Percentiles rank a stretch among this genome's conserved stretches.
phyloP scores from a whole-genome alignment of 78 protist genomes.

The Dictyostelium capitatum region DNA sequence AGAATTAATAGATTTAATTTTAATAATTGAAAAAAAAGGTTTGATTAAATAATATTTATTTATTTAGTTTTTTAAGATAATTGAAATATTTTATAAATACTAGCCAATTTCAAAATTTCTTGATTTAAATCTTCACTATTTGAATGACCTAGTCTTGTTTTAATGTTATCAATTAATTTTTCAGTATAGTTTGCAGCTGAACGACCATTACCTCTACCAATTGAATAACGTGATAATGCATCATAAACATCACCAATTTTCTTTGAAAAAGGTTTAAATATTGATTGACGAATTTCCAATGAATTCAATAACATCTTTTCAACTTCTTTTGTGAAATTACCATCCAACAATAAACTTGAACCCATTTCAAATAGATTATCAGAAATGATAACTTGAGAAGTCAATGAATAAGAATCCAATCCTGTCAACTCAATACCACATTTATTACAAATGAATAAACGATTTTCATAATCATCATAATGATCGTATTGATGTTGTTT shows the following conservation, averaged over 20 bases:
- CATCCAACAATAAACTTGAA: background rate
- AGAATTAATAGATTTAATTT: too few relatives aligned
- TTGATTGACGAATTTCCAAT: conserved; percentile 29
- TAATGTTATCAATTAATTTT: background rate
- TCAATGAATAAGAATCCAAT: conserved; percentile 18
- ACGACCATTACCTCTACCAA: conserved; percentile 6
- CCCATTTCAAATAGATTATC: conserved; percentile 16
- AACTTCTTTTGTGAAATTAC: background rate
- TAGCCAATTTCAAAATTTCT: conserved; percentile 56
- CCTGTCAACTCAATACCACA: conserved; percentile 16
- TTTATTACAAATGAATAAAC: conserved; percentile 43
- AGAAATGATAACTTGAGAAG: conserved; percentile 8
- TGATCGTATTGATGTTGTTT: conserved; percentile 9
- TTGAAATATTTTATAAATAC: conserved; percentile 11
- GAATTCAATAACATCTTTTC: background rate
- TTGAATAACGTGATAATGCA: conserved; percentile 18
- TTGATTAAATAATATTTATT: too few relatives aligned
- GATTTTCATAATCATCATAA: conserved; percentile 41
- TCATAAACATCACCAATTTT: conserved; percentile 71
- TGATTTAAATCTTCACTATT: conserved; percentile 40
- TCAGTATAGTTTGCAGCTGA: conserved; percentile 26
- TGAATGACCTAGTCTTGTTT: conserved; percentile 22
- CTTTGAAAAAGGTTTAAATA: conserved; percentile 11
- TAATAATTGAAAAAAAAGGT: too few relatives aligned
- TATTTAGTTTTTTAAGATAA: too few relatives aligned